Base-by-base conservation (phyloP, 169 alveolate species). In the Plasmodium relictum region DNA sequence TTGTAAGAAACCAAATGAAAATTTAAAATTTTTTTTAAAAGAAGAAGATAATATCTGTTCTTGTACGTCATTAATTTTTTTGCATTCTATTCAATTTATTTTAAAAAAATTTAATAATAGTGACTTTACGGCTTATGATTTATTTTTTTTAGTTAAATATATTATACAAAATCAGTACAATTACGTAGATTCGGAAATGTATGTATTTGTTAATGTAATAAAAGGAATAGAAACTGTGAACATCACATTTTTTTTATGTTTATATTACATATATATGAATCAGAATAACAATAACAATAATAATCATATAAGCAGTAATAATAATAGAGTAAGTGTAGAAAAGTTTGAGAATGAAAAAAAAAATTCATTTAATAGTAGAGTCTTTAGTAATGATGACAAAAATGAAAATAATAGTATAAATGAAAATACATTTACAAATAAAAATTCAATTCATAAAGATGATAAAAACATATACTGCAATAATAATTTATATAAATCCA, bases 81-180 rank as follows among this genome's bases (percentile, higher is more conserved):
- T 78, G n/a, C 89, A 78, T 54, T 78, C 89, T 39, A 45, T 78
- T 14, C 58, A 42, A 14, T 78, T 78, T 78, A 78, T 78, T 31
- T 42, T 78, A 24, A 56, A 52, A 16, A 62, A 58, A 22, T 78
- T 20, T 42, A 20, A 58, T n/a, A 78, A 78, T 63, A 63, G 31
- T 6, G 68, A 78, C 48, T 78, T 78, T 50, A 16, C 89, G 18
- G 26, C 73, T 12, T 42, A 63, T 44, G 89, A 78, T 41, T 78
- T 78, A 42, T 78, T 78, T 42, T 78, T 78, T 44, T 59, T 78
- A 22, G 89, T 78, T 20, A 78, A 78, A 42, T 78, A 78, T 42
- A 39, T 78, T 8, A 31, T 78, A 48, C 89, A 78, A n/a, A 78
- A 31, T 42, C 89, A 78, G 22, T 48, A 70, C 44, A 78, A 78